A percentile compares a stretch with the other conserved stretches of the same genome.
These are phyloP conservation scores for Boletus rufocinnamomeus DNA, from an alignment of 768 basidiomycete species.

Conservation along the genomic window DNA sequence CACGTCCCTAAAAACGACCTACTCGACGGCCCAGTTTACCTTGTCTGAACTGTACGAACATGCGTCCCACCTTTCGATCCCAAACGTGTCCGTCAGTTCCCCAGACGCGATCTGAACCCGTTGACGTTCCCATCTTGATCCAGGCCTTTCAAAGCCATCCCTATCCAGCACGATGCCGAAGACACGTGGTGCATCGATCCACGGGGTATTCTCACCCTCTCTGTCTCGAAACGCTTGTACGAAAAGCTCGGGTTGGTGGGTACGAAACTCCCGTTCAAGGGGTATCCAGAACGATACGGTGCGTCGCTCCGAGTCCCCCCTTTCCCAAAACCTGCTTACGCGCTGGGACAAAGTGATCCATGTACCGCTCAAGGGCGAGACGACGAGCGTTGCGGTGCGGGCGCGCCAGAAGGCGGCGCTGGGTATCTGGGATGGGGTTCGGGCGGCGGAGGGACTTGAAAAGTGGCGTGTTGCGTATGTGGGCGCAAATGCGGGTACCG, in stretches of 20 bases:
- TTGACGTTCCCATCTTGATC: neutral
- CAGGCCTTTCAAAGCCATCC: constrained; percentile 43
- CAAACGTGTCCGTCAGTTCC: constrained; percentile 17
- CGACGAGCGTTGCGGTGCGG: constrained; percentile 39
- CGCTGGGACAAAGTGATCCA: constrained; percentile 43
- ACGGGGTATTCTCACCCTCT: constrained; percentile 59
- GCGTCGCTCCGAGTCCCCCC: constrained; percentile 18
- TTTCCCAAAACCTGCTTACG: no score
- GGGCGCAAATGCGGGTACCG: constrained; percentile 32
- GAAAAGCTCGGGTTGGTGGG: constrained; percentile 64
- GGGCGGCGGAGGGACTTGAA: constrained; percentile 35
- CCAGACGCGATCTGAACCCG: neutral
- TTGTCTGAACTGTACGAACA: constrained; percentile 48
- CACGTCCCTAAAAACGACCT: constrained; percentile 42
- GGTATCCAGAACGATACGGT: constrained; percentile 51
- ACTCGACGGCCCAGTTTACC: constrained; percentile 45
- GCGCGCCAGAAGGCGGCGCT: constrained; percentile 45
- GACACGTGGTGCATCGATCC: constrained; percentile 74
- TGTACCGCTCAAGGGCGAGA: constrained; percentile 44
- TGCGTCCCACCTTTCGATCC: constrained; percentile 27
- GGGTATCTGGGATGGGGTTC: constrained; percentile 49
- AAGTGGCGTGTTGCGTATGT: constrained; percentile 50
- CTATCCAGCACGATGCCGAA: constrained; percentile 36
- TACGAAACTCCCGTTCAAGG: constrained; percentile 53
- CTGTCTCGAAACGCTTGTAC: constrained; percentile 57